phyloP scores from a whole-genome alignment of 2,329 filamentous ascomycete genomes.

The Acephala macrosclerotiorum region DNA sequence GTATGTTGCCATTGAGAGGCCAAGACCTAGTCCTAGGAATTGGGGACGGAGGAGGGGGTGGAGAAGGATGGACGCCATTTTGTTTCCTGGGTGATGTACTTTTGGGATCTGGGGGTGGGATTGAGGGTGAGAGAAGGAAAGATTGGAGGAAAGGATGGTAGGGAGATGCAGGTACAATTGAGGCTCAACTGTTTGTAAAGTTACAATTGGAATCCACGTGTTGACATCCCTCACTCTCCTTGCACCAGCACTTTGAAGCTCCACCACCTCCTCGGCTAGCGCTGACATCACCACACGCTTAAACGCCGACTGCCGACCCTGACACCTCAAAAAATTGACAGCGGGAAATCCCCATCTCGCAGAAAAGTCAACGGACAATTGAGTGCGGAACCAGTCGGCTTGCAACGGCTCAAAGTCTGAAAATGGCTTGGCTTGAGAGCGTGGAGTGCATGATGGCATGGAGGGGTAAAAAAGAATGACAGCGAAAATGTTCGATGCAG shows the following conservation, averaged over 20 bases:
- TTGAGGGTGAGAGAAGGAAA: neutral
- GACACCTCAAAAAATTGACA: neutral
- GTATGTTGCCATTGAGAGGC: slow-evolving; percentile 46
- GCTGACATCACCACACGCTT: neutral
- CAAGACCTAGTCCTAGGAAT: slow-evolving; percentile 45
- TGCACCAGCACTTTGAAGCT: neutral
- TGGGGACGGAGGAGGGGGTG: slow-evolving; percentile 43
- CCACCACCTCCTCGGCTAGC: neutral
- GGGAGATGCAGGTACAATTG: slow-evolving; percentile 7
- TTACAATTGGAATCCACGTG: slow-evolving; percentile 5
- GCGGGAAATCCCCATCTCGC: neutral
- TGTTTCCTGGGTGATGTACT: slow-evolving; percentile 1
- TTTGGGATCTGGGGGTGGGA: too few relatives aligned
- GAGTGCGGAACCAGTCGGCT: neutral
- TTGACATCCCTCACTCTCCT: neutral
- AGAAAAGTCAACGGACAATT: neutral
- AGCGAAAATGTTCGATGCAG: too few relatives aligned
- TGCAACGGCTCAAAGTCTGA: neutral
- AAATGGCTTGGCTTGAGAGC: neutral
- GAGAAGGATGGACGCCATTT: slow-evolving; percentile 42
- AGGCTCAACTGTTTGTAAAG: slow-evolving; percentile 17
- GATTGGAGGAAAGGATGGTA: too few relatives aligned
- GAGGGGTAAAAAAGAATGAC: too few relatives aligned
- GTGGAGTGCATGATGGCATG: neutral
- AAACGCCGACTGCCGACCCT: slow-evolving; percentile 3